A percentile compares a stretch with the other conserved stretches of the same genome.
Conservation (phyloP, 2,329 filamentous ascomycete genomes). For the Fusarium camptoceras region DNA sequence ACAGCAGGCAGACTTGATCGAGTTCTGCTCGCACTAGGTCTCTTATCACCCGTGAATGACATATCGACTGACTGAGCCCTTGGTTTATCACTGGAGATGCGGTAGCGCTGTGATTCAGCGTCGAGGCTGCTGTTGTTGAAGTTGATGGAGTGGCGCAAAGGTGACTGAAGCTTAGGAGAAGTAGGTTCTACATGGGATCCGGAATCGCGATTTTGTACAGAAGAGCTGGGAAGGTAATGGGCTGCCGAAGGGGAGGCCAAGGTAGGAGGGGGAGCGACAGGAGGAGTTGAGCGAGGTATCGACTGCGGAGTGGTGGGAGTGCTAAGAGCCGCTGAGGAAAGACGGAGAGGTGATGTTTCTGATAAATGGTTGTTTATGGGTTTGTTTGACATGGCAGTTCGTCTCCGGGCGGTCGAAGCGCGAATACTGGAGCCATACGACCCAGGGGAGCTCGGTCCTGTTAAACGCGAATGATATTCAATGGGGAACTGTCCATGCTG, state of each 20-base stretch:
- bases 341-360: conserved; percentile 36
- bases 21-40: conserved; percentile 15
- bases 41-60: conserved; percentile 50
- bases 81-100: conserved; percentile 17
- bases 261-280: conserved; percentile 22
- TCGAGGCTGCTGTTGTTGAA: conserved; percentile 35
- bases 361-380: conserved; percentile 35
- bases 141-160: conserved; percentile 49
- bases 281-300: conserved; percentile 22
- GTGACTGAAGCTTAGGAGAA: conserved; percentile 48
- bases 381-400: conserved; percentile 34
- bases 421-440: conserved; percentile 39
- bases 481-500: conserved; percentile 38
- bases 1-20: conserved; percentile 26
- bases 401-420: conserved; percentile 30
- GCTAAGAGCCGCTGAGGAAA: conserved; percentile 33
- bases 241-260: conserved; percentile 34
- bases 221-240: conserved; percentile 30
- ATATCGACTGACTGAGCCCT: conserved; percentile 49
- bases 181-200: conserved; percentile 45
- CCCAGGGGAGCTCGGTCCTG: conserved; percentile 32
- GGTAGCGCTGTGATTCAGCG: conserved; percentile 28
- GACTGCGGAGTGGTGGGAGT: conserved; percentile 28
- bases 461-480: conserved; percentile 43
- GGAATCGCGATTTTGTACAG: conserved; percentile 41